phyloP scores from a whole-genome alignment of 257 asterid genomes.

The Sherardia arvensis region DNA sequence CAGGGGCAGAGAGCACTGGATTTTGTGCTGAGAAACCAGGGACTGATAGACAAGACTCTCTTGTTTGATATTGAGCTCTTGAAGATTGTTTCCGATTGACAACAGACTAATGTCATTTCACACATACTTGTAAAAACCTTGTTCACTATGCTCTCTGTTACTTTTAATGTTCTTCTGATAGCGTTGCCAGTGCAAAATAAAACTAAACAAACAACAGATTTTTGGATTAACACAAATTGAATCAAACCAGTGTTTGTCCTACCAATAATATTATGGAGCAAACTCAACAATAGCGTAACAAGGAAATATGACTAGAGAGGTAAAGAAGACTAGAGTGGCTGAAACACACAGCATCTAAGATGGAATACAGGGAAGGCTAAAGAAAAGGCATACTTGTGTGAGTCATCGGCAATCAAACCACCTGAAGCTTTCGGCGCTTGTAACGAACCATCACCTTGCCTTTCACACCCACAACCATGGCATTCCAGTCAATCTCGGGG shows the following conservation, averaged over 20 bases:
- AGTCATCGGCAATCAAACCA: constrained; percentile 5
- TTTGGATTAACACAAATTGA: neutral
- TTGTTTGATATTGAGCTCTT: constrained; percentile 89
- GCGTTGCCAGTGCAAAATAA: neutral
- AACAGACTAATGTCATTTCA: neutral
- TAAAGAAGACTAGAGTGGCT: neutral
- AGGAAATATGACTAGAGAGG: neutral
- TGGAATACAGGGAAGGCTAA: neutral
- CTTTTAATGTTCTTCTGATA: neutral
- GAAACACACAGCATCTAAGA: neutral
- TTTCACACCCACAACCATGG: constrained; percentile 53
- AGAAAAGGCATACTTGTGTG: neutral
- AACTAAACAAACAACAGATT: neutral
- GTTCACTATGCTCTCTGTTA: too few relatives aligned
- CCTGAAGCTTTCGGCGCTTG: constrained; percentile 21
- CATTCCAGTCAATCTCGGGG: constrained; percentile 54
- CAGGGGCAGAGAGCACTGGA: constrained; percentile 98
- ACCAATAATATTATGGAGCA: neutral
- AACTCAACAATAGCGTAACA: neutral
- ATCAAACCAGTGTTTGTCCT: neutral
- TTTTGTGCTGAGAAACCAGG: constrained; percentile 90
- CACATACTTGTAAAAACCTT: neutral
- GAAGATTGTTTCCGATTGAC: constrained; percentile 60
- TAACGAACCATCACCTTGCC: constrained; percentile 35
- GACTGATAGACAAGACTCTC: constrained; percentile 90